Percentiles rank a stretch among this genome's conserved stretches.
phyloP scores from a whole-genome alignment of 176 grass and related monocot species.

The Phyllostachys edulis region DNA sequence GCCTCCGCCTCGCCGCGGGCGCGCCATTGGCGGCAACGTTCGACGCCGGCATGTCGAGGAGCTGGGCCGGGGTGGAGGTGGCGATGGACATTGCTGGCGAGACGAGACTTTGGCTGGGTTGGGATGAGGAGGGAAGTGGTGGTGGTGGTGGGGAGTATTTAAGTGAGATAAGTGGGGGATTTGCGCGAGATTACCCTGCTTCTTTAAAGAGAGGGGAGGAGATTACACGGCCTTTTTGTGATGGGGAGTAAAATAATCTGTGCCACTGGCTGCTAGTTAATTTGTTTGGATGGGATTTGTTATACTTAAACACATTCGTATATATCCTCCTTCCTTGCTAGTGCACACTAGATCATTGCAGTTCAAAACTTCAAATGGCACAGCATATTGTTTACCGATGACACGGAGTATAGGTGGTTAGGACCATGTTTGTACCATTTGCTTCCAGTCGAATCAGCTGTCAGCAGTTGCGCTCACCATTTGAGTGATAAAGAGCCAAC shows the following conservation, averaged over 20 bases:
- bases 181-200: conserved; percentile 32
- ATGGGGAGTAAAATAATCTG: conserved; percentile 18
- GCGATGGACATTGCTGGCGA: conserved; percentile 36
- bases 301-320: conserved; percentile 23
- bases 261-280: neutral
- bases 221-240: conserved; percentile 9
- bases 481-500: neutral
- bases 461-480: neutral
- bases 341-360: conserved; percentile 40
- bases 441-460: neutral
- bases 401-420: neutral
- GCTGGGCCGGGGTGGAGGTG: conserved; percentile 24
- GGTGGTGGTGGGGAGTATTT: conserved; percentile 49
- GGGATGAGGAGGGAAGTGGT: conserved; percentile 18
- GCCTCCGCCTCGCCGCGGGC: conserved; percentile 14
- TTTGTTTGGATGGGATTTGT: conserved; percentile 31
- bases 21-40: neutral
- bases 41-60: conserved; percentile 30
- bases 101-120: neutral
- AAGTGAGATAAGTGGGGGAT: conserved; percentile 44
- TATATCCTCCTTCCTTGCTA: neutral
- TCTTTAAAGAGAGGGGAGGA: conserved; percentile 14
- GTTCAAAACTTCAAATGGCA: conserved; percentile 5
- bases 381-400: neutral
- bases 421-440: neutral